A percentile compares a stretch with the other conserved stretches of the same genome.
phyloP scores from a whole-genome alignment of 2,329 filamentous ascomycete genomes.

The Hyphodiscus sp. region DNA sequence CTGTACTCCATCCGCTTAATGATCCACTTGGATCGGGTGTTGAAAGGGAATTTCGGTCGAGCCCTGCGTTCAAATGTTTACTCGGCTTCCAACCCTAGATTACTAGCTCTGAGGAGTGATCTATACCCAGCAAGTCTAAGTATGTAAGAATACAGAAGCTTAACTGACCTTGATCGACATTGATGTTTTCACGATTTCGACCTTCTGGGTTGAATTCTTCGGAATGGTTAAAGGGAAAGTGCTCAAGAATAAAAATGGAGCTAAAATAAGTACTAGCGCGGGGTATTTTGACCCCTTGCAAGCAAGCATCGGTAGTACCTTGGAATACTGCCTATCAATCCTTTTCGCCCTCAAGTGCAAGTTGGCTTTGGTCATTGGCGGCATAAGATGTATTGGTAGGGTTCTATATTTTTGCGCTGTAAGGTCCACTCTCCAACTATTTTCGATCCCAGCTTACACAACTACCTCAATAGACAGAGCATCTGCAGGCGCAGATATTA shows the following conservation, averaged over 20 bases:
- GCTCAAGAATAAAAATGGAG: not conserved
- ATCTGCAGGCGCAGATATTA: slow-evolving; percentile 33
- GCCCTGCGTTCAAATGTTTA: no score
- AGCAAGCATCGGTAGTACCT: not conserved
- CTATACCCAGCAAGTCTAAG: not conserved
- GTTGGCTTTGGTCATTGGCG: slow-evolving; percentile 74
- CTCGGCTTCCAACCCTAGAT: no score
- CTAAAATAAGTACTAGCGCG: not conserved
- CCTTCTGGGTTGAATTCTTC: not conserved
- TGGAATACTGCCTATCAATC: slow-evolving; percentile 29
- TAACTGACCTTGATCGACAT: slow-evolving; percentile 3
- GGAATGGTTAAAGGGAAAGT: no score
- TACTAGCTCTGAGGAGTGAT: no score
- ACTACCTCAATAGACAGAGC: slow-evolving; percentile 23
- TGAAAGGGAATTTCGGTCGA: no score
- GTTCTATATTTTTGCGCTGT: slow-evolving; percentile 29
- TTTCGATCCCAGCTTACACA: slow-evolving; percentile 5
- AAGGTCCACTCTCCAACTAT: not conserved
- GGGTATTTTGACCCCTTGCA: not conserved
- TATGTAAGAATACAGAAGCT: not conserved
- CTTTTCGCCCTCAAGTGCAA: slow-evolving; percentile 82
- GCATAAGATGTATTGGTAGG: slow-evolving; percentile 67
- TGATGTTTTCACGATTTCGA: not conserved
- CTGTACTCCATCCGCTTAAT: no score
- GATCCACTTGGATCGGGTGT: no score